phyloP scores from a whole-genome alignment of 1,284 basidiomycete species.

The Mrakiaceae sp. region DNA sequence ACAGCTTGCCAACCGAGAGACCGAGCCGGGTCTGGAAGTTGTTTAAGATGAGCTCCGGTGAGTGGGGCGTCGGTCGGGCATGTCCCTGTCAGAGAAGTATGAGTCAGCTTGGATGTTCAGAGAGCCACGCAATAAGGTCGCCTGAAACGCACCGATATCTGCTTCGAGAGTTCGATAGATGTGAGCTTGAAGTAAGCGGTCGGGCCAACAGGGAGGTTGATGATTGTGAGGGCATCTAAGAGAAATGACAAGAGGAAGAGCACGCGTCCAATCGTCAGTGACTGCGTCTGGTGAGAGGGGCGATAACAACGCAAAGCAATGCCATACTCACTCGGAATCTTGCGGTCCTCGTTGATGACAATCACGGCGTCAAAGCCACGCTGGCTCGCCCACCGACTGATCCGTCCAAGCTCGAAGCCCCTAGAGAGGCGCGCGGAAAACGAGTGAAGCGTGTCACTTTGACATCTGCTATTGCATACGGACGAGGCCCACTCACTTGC shows the following conservation, averaged over 20 bases:
- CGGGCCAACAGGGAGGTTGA: conserved; percentile 83
- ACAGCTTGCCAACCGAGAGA: conserved; percentile 81
- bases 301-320: neutral
- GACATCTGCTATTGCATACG: too few species aligned
- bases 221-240: conserved; percentile 79
- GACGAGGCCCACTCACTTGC: conserved; percentile 27
- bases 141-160: conserved; percentile 57
- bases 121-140: neutral
- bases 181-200: conserved; percentile 94
- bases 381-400: conserved; percentile 86
- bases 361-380: conserved; percentile 78
- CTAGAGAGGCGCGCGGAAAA: conserved; percentile 34
- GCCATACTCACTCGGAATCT: conserved; percentile 64
- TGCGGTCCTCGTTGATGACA: conserved; percentile 89
- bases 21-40: conserved; percentile 91
- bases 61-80: conserved; percentile 80
- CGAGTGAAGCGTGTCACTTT: neutral
- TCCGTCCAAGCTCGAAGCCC: conserved; percentile 84
- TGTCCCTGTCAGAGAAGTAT: conserved; percentile 53
- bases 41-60: conserved; percentile 92
- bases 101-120: neutral
- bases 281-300: neutral
- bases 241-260: neutral
- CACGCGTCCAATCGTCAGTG: neutral
- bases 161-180: conserved; percentile 70